Evolutionary conservation across 768 basidiomycete genomes (phyloP).

Genomic region (Mycena crocata): DNA sequence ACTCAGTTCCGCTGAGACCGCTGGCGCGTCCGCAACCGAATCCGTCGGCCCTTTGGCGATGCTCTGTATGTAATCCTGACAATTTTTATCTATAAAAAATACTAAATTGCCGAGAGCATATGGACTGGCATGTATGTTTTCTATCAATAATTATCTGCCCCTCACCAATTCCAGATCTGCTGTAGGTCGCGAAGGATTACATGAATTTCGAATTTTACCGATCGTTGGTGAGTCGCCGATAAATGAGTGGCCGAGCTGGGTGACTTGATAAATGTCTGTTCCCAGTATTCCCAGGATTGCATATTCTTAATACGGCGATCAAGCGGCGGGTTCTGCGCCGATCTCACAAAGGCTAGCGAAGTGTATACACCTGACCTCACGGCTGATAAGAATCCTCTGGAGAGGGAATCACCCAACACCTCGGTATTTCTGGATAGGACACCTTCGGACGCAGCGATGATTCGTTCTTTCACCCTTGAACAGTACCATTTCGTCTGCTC

Average conservation of each 20-base stretch:
- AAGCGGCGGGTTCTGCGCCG: not conserved
- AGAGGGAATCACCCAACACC: not conserved
- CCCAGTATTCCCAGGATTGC: not conserved
- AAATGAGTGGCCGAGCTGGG: too few relatives aligned
- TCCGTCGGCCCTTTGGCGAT: too few relatives aligned
- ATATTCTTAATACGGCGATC: not conserved
- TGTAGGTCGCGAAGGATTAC: not conserved
- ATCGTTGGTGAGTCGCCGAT: not conserved
- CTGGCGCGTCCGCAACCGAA: too few relatives aligned
- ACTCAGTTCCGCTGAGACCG: too few relatives aligned
- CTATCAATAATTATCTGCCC: not conserved
- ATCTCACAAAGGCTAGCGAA: not conserved
- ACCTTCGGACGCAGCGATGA: not conserved
- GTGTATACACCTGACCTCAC: not conserved
- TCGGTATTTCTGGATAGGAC: too few relatives aligned
- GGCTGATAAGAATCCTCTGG: not conserved
- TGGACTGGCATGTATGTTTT: too few relatives aligned
- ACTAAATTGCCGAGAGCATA: too few relatives aligned
- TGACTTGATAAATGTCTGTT: not conserved
- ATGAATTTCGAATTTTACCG: too few relatives aligned
- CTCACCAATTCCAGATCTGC: not conserved
- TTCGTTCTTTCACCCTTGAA: not conserved
- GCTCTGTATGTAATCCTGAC: too few relatives aligned
- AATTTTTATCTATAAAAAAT: too few relatives aligned
- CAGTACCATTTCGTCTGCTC: not conserved